Evolutionary conservation across 768 basidiomycete species (phyloP).

Genomic region (Tricholoma sp.): DNA sequence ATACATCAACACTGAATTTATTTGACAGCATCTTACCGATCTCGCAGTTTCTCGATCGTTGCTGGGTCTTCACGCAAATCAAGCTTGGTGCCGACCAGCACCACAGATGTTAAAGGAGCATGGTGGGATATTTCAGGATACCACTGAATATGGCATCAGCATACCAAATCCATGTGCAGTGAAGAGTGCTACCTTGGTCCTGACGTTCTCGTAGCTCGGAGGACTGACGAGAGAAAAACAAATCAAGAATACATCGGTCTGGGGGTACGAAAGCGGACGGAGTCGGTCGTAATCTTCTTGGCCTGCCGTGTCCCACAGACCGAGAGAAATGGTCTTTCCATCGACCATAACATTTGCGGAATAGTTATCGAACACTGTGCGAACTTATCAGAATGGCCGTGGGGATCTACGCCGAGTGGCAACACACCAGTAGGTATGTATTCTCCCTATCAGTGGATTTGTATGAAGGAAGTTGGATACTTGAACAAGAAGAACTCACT

Average conservation of each 20-base stretch:
- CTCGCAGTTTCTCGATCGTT: conserved; percentile 89
- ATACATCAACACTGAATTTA: background rate
- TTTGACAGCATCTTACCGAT: conserved; percentile 50
- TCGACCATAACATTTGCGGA: conserved; percentile 99
- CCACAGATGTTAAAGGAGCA: conserved; percentile 88
- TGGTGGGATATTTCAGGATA: conserved; percentile 97
- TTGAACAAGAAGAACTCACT: conserved; percentile 41
- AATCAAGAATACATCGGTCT: conserved; percentile 98
- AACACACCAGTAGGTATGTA: conserved; percentile 86
- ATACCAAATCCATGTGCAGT: background rate
- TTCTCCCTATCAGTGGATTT: conserved; percentile 60
- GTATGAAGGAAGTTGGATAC: conserved; percentile 14
- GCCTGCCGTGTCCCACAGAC: conserved; percentile 99
- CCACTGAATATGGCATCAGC: conserved; percentile 54
- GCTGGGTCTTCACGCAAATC: conserved; percentile 94
- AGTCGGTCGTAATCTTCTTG: conserved; percentile 99
- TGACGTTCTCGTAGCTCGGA: conserved; percentile 97
- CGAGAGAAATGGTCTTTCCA: conserved; percentile 96
- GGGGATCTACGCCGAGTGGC: background rate
- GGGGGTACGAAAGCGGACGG: conserved; percentile 96
- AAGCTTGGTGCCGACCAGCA: conserved; percentile 95
- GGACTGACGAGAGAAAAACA: conserved; percentile 99
- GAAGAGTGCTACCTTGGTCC: conserved; percentile 72
- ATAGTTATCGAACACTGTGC: conserved; percentile 94
- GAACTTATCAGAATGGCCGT: conserved; percentile 8